Evolutionary conservation across 306 rosid species (phyloP).

Genomic region (Vicia villosa): DNA sequence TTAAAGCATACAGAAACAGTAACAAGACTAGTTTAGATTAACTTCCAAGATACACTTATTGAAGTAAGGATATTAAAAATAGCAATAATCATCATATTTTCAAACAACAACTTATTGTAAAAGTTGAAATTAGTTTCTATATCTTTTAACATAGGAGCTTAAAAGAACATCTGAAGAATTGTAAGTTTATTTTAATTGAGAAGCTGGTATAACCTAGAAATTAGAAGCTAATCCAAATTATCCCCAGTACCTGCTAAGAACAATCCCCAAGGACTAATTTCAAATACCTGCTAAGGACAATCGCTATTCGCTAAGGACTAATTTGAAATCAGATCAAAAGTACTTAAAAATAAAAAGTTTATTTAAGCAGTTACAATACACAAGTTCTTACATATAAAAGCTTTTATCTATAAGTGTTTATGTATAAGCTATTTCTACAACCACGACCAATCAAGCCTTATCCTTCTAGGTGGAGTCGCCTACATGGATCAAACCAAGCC

Average conservation of each 20-base stretch:
- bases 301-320: background rate
- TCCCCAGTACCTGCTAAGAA: background rate
- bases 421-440: background rate
- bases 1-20: constrained; percentile 8
- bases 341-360: background rate
- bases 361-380: background rate
- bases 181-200: background rate
- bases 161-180: background rate
- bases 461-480: too few relatives aligned
- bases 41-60: background rate
- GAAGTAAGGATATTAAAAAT: background rate
- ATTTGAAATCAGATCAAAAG: background rate
- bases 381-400: too few relatives aligned
- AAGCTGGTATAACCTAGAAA: background rate
- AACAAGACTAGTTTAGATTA: background rate
- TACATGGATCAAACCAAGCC: too few relatives aligned
- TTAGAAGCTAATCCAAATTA: background rate
- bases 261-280: background rate
- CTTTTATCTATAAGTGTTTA: background rate
- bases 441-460: too few relatives aligned
- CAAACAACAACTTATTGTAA: background rate
- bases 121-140: background rate
- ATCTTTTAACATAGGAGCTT: background rate
- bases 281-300: background rate
- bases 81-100: background rate